A percentile compares a stretch with the other conserved stretches of the same genome.
Evolutionary conservation across 139 green algal species (phyloP).

Genomic region (Zygnema circumcarinatum): DNA sequence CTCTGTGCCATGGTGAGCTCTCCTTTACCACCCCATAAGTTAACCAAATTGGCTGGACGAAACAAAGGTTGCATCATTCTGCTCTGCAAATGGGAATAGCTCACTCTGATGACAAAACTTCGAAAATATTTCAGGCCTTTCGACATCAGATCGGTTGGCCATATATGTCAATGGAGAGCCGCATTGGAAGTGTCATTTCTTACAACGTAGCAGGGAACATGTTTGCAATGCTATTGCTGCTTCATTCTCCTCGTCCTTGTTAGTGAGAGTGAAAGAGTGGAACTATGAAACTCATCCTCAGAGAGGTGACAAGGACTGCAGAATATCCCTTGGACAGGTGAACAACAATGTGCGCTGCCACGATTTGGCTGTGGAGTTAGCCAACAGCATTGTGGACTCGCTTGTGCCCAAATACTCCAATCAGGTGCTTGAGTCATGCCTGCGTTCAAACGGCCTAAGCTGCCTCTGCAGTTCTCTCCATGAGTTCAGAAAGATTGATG

Average conservation of each 20-base stretch:
- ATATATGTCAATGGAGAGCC: neutral
- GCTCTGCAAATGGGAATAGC: neutral
- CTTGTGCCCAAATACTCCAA: constrained; percentile 33
- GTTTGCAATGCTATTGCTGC: no score
- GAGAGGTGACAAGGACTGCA: no score
- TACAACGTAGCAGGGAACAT: no score
- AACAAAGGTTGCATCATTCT: no score
- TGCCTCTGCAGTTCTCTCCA: neutral
- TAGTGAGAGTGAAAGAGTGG: no score
- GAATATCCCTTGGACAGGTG: no score
- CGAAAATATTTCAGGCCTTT: neutral
- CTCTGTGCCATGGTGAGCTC: constrained; percentile 55
- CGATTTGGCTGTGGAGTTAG: constrained; percentile 51
- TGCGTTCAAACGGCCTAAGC: no score
- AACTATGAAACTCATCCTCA: no score
- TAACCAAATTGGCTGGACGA: no score
- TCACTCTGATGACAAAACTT: neutral
- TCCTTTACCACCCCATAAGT: neutral
- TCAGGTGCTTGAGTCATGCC: constrained; percentile 52
- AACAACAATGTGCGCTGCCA: constrained; percentile 60
- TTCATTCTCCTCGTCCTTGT: no score
- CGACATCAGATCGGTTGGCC: neutral
- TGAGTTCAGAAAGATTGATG: neutral
- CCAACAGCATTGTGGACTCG: constrained; percentile 47
- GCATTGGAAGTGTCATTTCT: neutral